Percentiles rank a stretch among this genome's conserved stretches.
Evolutionary conservation across 2,329 filamentous ascomycete genomes (phyloP).

Genomic region (Ceratocystis harringtonii): DNA sequence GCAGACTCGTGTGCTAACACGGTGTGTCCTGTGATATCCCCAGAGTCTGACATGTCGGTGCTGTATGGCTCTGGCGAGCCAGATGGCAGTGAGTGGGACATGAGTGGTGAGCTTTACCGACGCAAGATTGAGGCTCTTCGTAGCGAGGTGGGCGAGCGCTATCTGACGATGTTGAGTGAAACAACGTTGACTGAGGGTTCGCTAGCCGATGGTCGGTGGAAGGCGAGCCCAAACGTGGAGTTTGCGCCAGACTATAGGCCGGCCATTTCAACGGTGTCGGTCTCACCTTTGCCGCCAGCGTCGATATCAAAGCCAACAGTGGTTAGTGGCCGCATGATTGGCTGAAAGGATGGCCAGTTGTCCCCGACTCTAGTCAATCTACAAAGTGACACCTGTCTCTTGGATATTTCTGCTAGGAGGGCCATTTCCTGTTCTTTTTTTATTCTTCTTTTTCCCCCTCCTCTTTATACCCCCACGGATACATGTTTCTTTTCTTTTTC

Average conservation of each 20-base stretch:
- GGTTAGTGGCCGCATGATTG: constrained; percentile 38
- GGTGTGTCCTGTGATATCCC: constrained; percentile 7
- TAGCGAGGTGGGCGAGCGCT: constrained; percentile 72
- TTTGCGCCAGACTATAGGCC: constrained; percentile 20
- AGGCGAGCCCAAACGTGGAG: constrained; percentile 28
- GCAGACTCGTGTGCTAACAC: background rate
- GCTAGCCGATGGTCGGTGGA: constrained; percentile 29
- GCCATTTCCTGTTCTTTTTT: constrained; percentile 4
- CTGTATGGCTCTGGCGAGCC: constrained; percentile 22
- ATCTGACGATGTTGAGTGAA: constrained; percentile 73
- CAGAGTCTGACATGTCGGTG: constrained; percentile 12
- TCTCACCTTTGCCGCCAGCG: constrained; percentile 1
- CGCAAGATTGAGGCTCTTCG: constrained; percentile 78
- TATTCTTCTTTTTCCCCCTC: constrained; percentile 19
- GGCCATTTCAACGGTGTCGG: background rate
- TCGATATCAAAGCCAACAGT: constrained; percentile 32
- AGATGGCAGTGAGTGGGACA: constrained; percentile 44
- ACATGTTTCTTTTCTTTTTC: background rate
- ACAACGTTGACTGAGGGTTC: constrained; percentile 26
- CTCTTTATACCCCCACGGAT: constrained; percentile 15
- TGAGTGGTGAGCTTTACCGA: constrained; percentile 63
- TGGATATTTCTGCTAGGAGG: background rate
- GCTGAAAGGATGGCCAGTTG: constrained; percentile 24
- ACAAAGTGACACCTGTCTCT: background rate
- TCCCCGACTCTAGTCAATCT: background rate